phyloP scores from a whole-genome alignment of 768 basidiomycete species.

The Trametes cingulata region DNA sequence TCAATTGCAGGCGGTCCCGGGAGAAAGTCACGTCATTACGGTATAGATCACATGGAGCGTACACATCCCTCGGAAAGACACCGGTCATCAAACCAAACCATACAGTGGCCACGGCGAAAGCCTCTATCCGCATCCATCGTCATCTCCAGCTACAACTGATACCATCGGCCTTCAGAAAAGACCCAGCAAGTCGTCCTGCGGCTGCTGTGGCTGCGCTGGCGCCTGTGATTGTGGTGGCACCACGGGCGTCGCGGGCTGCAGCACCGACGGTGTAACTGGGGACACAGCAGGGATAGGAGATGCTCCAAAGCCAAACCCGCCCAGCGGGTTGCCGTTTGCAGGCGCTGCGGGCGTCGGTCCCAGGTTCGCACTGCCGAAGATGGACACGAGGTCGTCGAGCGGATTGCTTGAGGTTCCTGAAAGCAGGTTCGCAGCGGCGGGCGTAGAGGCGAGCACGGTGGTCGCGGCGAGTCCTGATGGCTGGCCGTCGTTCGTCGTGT shows the following conservation, averaged over 20 bases:
- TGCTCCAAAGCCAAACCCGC: slow-evolving; percentile 32
- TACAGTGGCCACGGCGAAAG: neutral
- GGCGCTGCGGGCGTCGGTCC: slow-evolving; percentile 27
- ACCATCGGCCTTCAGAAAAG: slow-evolving; percentile 41
- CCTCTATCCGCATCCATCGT: neutral
- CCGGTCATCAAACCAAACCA: neutral
- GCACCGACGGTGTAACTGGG: slow-evolving; percentile 24
- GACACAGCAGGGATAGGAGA: slow-evolving; percentile 25
- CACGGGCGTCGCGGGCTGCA: slow-evolving; percentile 23
- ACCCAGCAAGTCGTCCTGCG: slow-evolving; percentile 56
- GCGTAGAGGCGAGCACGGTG: slow-evolving; percentile 65
- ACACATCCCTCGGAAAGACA: slow-evolving; percentile 7
- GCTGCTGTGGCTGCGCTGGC: slow-evolving; percentile 32
- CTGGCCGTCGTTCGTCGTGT: slow-evolving; percentile 50
- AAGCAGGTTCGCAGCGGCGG: slow-evolving; percentile 73
- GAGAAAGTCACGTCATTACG: slow-evolving; percentile 1
- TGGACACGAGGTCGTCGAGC: slow-evolving; percentile 89
- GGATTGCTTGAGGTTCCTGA: slow-evolving; percentile 85
- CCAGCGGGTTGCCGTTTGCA: slow-evolving; percentile 25
- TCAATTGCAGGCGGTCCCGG: too few relatives aligned
- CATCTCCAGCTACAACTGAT: too few relatives aligned
- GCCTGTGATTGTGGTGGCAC: slow-evolving; percentile 17
- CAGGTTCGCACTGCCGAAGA: slow-evolving; percentile 65
- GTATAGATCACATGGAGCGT: slow-evolving; percentile 15
- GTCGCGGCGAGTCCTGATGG: slow-evolving; percentile 81